A percentile compares a stretch with the other conserved stretches of the same genome.
Evolutionary conservation across 78 protist species (phyloP).

Genomic region (Polysphondylium violaceum): DNA sequence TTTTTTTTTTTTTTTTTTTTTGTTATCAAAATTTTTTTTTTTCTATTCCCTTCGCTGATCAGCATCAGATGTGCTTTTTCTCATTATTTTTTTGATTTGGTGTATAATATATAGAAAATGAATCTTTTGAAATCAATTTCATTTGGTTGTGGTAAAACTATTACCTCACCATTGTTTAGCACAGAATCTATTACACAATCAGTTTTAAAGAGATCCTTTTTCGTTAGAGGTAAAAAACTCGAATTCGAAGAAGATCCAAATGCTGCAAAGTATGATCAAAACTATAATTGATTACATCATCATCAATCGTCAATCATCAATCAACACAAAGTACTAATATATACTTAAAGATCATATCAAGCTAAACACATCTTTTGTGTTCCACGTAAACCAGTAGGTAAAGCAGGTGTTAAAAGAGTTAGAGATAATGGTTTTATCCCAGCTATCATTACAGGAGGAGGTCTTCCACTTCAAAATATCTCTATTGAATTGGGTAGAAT

Average conservation of each 20-base stretch:
- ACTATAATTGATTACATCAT: background rate
- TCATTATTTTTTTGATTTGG: no score
- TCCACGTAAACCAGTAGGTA: slow-evolving; percentile 28
- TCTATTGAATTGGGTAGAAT: slow-evolving; percentile 67
- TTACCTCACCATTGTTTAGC: no score
- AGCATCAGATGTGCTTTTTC: no score
- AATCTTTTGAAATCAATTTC: no score
- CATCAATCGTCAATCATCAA: background rate
- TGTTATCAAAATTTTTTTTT: no score
- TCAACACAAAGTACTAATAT: background rate
- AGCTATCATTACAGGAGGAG: slow-evolving; percentile 79
- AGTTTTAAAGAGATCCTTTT: slow-evolving; percentile 17
- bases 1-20: no score
- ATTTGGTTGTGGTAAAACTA: no score
- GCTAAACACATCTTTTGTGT: slow-evolving; percentile 20
- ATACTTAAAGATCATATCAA: slow-evolving; percentile 23
- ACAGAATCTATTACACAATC: slow-evolving; percentile 26
- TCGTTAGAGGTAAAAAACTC: slow-evolving; percentile 11
- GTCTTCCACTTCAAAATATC: slow-evolving; percentile 45
- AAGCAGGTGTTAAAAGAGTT: slow-evolving; percentile 57
- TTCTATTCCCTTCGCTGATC: no score
- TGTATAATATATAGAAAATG: no score
- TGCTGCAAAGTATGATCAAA: slow-evolving; percentile 52
- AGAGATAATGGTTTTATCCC: slow-evolving; percentile 62
- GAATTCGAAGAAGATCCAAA: slow-evolving; percentile 48